Conservation (phyloP, 352 stramenopile species). For the Aphanomyces cochlioides region DNA sequence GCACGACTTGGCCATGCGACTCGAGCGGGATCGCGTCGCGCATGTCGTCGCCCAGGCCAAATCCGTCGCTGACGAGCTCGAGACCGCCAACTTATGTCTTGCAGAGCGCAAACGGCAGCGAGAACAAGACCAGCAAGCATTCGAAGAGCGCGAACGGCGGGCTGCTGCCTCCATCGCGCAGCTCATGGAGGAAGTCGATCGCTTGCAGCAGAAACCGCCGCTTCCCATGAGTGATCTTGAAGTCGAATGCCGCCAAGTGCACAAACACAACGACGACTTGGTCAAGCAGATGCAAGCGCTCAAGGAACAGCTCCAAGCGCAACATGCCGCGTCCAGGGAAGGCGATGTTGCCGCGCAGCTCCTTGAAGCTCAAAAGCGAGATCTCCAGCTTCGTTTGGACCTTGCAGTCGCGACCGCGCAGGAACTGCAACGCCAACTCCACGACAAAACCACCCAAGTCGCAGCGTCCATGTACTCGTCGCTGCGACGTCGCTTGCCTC, state of each 20-base stretch:
- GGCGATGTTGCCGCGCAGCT: background rate
- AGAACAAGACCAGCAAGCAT: conserved; percentile 39
- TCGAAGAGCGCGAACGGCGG: conserved; percentile 34
- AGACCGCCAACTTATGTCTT: conserved; percentile 68
- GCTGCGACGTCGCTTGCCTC: background rate
- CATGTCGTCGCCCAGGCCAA: conserved; percentile 50
- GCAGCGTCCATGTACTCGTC: background rate
- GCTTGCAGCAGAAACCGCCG: conserved; percentile 33
- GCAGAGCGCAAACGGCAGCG: conserved; percentile 63
- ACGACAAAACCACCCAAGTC: background rate
- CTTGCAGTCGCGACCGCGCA: background rate
- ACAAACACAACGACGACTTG: conserved; percentile 32
- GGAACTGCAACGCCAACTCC: conserved; percentile 1
- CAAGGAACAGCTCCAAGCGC: background rate
- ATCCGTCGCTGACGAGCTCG: conserved; percentile 36
- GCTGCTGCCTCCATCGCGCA: conserved; percentile 32
- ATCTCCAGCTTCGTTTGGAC: background rate
- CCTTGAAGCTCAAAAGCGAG: background rate
- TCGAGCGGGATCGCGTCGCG: conserved; percentile 55
- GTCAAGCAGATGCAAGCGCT: conserved; percentile 5
- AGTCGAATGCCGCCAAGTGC: conserved; percentile 38
- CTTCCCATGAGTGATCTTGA: conserved; percentile 46
- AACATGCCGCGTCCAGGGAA: background rate
- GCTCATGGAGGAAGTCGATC: conserved; percentile 31
- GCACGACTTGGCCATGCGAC: conserved; percentile 30